A percentile compares a stretch with the other conserved stretches of the same genome.
Evolutionary conservation across 331 rosid genomes (phyloP).

Genomic region (Quercus phellos): DNA sequence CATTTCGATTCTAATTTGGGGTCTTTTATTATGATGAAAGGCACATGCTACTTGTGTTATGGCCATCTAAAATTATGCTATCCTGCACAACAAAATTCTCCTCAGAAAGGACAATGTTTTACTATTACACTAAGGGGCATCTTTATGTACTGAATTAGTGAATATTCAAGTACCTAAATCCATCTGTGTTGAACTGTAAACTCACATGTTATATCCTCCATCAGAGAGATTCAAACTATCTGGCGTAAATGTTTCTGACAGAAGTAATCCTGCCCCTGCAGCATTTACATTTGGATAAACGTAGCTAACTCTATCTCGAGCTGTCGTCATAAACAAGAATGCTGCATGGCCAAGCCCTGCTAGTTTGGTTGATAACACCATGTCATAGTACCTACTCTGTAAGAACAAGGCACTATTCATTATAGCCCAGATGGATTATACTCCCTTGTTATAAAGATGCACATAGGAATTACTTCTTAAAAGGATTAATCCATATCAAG

Average conservation of each 20-base stretch:
- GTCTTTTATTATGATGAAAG: not conserved
- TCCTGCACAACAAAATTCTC: not conserved
- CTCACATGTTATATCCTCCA: constrained; percentile 87
- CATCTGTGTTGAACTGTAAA: constrained; percentile 7
- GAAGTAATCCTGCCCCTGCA: constrained; percentile 82
- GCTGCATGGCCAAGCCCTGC: constrained; percentile 91
- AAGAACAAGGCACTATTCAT: constrained; percentile 20
- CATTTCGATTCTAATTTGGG: not conserved
- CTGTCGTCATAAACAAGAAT: constrained; percentile 82
- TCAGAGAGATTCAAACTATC: constrained; percentile 65
- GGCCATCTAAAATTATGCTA: not conserved
- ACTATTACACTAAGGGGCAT: not conserved
- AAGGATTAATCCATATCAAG: not conserved
- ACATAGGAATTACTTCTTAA: not conserved
- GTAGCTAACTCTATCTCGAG: constrained; percentile 82
- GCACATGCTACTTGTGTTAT: not conserved
- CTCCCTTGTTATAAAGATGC: not conserved
- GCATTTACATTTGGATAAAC: constrained; percentile 83
- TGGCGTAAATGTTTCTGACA: constrained; percentile 72
- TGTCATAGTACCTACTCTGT: constrained; percentile 89
- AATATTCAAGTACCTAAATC: constrained; percentile 3
- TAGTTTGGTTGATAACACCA: constrained; percentile 81
- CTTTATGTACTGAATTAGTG: not conserved
- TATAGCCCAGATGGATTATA: not conserved
- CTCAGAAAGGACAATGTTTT: not conserved